A percentile compares a stretch with the other conserved stretches of the same genome.
Evolutionary conservation across 176 grass and related monocot species (phyloP).

Genomic region (Hyparrhenia diplandra): DNA sequence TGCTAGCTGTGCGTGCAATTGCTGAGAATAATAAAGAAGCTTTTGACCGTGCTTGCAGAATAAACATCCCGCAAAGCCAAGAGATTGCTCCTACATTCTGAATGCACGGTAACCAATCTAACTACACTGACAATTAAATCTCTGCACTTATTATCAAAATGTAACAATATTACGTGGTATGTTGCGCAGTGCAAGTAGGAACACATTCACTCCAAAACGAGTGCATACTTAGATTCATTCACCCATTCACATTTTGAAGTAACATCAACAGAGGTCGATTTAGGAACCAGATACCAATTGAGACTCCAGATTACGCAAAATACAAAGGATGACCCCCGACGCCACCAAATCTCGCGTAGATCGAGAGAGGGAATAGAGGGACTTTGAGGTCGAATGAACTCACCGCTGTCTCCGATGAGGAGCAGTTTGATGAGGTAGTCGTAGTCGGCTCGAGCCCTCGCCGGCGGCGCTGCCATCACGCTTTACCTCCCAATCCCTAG

Average conservation of each 20-base stretch:
- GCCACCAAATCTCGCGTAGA: constrained; percentile 29
- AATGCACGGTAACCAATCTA: background rate
- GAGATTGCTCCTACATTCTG: background rate
- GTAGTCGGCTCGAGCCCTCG: constrained; percentile 55
- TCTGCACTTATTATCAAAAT: background rate
- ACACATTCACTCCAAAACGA: background rate
- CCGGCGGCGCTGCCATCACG: constrained; percentile 52
- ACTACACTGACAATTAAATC: background rate
- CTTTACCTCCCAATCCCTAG: constrained; percentile 24
- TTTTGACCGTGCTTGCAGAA: background rate
- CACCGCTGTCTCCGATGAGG: constrained; percentile 62
- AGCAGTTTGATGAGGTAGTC: constrained; percentile 65
- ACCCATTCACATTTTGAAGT: background rate
- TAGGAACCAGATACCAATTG: constrained; percentile 9
- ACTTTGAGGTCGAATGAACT: background rate
- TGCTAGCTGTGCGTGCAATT: background rate
- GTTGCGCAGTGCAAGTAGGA: background rate
- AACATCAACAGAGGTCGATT: background rate
- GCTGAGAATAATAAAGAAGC: background rate
- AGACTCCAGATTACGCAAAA: background rate
- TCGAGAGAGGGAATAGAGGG: background rate
- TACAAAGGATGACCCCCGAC: background rate
- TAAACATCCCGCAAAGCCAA: background rate
- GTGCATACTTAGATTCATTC: background rate
- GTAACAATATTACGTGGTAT: background rate